phyloP scores from a whole-genome alignment of 768 basidiomycete genomes.

The Mycena epipterygia region DNA sequence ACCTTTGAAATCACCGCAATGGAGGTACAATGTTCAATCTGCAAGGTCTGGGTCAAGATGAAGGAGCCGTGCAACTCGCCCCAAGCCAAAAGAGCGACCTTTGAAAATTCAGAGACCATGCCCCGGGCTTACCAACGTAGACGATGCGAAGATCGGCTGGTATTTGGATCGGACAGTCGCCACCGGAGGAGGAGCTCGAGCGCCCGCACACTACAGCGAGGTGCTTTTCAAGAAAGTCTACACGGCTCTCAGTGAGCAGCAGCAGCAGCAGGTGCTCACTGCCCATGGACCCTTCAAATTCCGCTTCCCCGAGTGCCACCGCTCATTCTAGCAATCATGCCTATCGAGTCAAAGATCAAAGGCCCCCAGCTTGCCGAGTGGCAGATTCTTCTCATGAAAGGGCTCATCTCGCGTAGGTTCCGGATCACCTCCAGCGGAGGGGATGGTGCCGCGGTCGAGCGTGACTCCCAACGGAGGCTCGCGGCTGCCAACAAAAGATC shows the following conservation, averaged over 20 bases:
- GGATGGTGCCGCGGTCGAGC: background rate
- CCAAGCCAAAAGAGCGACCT: background rate
- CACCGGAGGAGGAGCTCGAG: background rate
- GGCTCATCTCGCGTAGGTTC: background rate
- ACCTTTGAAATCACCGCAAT: background rate
- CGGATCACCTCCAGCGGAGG: background rate
- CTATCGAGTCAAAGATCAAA: background rate
- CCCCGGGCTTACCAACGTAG: background rate
- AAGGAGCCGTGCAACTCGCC: constrained; percentile 23
- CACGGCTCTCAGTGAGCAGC: background rate
- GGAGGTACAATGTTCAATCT: constrained; percentile 27
- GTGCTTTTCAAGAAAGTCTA: background rate
- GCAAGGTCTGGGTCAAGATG: constrained; percentile 16
- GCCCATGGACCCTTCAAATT: constrained; percentile 3
- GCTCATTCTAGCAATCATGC: background rate
- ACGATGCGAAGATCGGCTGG: background rate
- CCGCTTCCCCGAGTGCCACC: background rate
- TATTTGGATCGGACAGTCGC: background rate
- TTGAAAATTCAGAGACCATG: background rate
- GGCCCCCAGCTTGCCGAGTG: background rate
- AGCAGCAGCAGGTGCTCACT: background rate
- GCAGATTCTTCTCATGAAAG: background rate
- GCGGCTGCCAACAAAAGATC: background rate
- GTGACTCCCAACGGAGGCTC: background rate
- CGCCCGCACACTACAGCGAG: background rate